phyloP scores from a whole-genome alignment of 2,329 filamentous ascomycete species.

The Hansfordia pulvinata region DNA sequence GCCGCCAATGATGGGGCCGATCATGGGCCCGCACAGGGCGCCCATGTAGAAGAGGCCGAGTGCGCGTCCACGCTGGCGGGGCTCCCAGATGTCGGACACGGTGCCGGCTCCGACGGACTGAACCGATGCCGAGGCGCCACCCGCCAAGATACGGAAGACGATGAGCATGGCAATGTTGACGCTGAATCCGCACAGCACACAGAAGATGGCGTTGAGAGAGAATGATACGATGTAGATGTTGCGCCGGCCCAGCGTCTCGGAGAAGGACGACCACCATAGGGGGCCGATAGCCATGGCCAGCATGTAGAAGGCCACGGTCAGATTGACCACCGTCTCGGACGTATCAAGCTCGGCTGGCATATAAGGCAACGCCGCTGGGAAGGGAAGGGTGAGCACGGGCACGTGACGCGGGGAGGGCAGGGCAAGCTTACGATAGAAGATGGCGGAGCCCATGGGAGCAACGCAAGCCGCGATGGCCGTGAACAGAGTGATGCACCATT shows the following conservation, averaged over 20 bases:
- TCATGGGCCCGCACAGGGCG: neutral
- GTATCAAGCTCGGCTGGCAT: constrained; percentile 46
- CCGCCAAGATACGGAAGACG: constrained; percentile 55
- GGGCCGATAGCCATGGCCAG: constrained; percentile 67
- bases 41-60: constrained; percentile 36
- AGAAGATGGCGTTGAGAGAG: constrained; percentile 53
- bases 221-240: constrained; percentile 64
- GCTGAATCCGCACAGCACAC: constrained; percentile 53
- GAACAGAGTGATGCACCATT: neutral
- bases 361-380: constrained; percentile 46
- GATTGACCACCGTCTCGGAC: constrained; percentile 51
- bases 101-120: constrained; percentile 70
- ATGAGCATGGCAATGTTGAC: constrained; percentile 60
- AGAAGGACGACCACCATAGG: constrained; percentile 72
- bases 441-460: neutral
- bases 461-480: neutral
- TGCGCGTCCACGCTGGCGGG: constrained; percentile 52
- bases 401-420: neutral
- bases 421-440: neutral
- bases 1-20: constrained; percentile 58
- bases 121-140: constrained; percentile 62
- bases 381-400: neutral
- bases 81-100: constrained; percentile 65
- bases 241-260: constrained; percentile 53
- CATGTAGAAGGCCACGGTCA: constrained; percentile 67